Conservation (phyloP, 2,329 filamentous ascomycete genomes). For the Fusarium sp. region DNA sequence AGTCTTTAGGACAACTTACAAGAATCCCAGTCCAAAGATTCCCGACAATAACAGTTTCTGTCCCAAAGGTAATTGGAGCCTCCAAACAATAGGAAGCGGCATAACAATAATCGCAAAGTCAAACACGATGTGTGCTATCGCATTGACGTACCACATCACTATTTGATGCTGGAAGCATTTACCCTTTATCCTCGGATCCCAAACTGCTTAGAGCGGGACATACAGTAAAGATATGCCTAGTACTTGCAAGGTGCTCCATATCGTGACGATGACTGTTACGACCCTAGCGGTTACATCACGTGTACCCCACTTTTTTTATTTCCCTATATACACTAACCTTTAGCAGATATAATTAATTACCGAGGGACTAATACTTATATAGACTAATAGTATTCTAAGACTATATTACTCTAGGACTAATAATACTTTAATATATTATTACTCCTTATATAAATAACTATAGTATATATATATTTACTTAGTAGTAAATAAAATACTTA, state of each 20-base stretch:
- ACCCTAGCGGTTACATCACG: too few species aligned
- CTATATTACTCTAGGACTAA: too few species aligned
- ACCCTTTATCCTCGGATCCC: conserved; percentile 24
- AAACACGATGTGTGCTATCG: conserved; percentile 17
- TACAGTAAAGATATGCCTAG: not conserved
- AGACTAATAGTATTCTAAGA: too few species aligned
- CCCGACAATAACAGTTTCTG: conserved; percentile 29
- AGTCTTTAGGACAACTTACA: not conserved
- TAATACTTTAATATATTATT: too few species aligned
- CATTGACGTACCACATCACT: conserved; percentile 19
- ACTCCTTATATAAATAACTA: too few species aligned
- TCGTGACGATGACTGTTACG: not conserved
- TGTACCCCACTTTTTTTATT: too few species aligned
- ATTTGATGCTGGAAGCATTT: not conserved
- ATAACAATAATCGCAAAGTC: conserved; percentile 30
- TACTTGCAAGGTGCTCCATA: not conserved
- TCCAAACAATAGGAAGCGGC: conserved; percentile 34
- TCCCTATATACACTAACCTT: too few species aligned
- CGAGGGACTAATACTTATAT: too few species aligned
- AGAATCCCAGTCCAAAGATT: conserved; percentile 29
- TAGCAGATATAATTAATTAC: too few species aligned
- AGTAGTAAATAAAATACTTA: too few species aligned
- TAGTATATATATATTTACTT: too few species aligned
- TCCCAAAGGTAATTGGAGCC: not conserved
- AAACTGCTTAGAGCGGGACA: conserved; percentile 16